These are phyloP conservation scores for Sugiyamaella sp. DNA, from an alignment of 1,139 yeast species.

Conservation along the genomic window DNA sequence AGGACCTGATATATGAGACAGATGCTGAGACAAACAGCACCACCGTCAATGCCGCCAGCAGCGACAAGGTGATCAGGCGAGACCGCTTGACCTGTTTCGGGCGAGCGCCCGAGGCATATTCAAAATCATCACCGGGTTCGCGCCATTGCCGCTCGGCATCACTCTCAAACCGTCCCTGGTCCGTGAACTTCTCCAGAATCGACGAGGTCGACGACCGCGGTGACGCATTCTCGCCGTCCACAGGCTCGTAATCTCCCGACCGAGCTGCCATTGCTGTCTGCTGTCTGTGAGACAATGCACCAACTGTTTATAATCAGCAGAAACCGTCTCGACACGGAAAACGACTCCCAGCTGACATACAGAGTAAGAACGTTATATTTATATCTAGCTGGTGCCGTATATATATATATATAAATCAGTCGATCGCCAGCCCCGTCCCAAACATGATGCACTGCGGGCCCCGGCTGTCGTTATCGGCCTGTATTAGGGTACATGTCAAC, in stretches of 20 bases:
- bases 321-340: too few relatives aligned
- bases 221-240: conserved; percentile 8
- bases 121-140: conserved; percentile 12
- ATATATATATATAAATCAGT: too few relatives aligned
- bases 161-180: background rate
- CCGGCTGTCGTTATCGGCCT: background rate
- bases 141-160: conserved; percentile 13
- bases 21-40: conserved; percentile 16
- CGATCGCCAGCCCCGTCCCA: background rate
- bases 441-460: background rate
- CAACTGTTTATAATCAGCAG: too few relatives aligned
- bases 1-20: conserved; percentile 13
- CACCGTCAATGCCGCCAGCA: background rate
- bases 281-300: background rate
- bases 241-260: conserved; percentile 2
- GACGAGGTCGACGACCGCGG: conserved; percentile 29
- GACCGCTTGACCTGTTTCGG: conserved; percentile 1
- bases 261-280: conserved; percentile 7
- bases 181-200: conserved; percentile 27
- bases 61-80: background rate
- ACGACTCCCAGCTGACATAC: background rate
- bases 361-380: background rate
- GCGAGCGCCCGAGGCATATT: background rate
- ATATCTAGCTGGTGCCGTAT: background rate
- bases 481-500: conserved; percentile 12